Evolutionary conservation across 768 basidiomycete species (phyloP).

Genomic region (Leccinum ochraceum): DNA sequence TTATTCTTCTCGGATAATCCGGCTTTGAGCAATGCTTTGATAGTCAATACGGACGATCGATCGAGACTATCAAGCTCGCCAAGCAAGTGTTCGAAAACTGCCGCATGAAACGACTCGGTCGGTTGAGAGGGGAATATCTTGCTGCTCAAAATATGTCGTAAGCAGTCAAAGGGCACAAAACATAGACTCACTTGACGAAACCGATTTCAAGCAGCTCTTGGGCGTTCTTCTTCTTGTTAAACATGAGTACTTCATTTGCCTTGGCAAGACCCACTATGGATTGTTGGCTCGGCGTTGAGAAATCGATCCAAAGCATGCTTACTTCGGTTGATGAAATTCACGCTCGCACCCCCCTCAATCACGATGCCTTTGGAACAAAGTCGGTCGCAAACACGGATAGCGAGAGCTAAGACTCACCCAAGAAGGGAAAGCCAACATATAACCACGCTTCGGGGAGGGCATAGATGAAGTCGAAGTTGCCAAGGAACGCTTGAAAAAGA

Average conservation of each 20-base stretch:
- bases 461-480: constrained; percentile 77
- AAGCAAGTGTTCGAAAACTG: constrained; percentile 50
- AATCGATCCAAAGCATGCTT: constrained; percentile 18
- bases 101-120: constrained; percentile 52
- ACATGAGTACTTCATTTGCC: constrained; percentile 71
- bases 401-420: constrained; percentile 39
- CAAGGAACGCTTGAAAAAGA: constrained; percentile 53
- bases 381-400: constrained; percentile 4
- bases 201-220: constrained; percentile 59
- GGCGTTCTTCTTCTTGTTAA: constrained; percentile 65
- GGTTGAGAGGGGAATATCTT: constrained; percentile 59
- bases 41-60: constrained; percentile 49
- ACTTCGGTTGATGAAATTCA: constrained; percentile 68
- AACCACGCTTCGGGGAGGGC: constrained; percentile 61
- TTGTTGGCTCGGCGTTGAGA: neutral
- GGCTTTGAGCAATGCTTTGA: constrained; percentile 54
- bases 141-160: constrained; percentile 34
- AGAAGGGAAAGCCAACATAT: constrained; percentile 65
- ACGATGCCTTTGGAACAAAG: constrained; percentile 49
- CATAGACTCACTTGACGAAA: constrained; percentile 59
- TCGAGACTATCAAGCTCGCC: constrained; percentile 62
- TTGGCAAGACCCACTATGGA: constrained; percentile 64
- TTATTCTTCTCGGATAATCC: constrained; percentile 63
- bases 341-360: constrained; percentile 69
- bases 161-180: neutral